phyloP scores from a whole-genome alignment of 2,329 filamentous ascomycete genomes.

The Macrophomina phaseolina region DNA sequence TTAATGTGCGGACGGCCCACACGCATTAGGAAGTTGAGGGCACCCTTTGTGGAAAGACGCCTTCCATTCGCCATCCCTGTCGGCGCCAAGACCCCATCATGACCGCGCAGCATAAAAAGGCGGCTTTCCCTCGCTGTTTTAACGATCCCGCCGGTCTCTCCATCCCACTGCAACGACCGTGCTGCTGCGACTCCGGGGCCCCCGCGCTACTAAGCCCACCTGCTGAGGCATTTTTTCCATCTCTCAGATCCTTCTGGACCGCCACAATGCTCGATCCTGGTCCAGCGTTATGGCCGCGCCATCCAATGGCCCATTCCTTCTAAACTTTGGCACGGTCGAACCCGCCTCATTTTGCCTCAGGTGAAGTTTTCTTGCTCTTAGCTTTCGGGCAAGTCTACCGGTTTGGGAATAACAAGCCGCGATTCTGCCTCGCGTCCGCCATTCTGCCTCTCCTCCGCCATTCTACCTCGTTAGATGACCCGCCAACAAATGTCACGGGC shows the following conservation, averaged over 20 bases:
- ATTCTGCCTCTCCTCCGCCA: background rate
- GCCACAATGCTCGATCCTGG: background rate
- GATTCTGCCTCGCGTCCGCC: background rate
- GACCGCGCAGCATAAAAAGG: no score
- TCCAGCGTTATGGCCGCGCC: background rate
- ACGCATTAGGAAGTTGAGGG: no score
- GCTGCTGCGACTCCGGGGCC: background rate
- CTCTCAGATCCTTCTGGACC: background rate
- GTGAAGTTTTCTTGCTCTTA: background rate
- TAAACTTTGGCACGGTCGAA: background rate
- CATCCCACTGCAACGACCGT: background rate
- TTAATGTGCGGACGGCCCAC: no score
- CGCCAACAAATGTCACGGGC: background rate
- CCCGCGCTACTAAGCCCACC: background rate
- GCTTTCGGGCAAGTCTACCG: background rate
- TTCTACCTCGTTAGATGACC: background rate
- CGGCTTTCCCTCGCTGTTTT: no score
- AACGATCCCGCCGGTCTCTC: background rate
- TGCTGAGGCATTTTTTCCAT: conserved; percentile 1
- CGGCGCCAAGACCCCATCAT: no score
- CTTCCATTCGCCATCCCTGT: no score
- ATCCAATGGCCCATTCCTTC: background rate
- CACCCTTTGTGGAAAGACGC: no score
- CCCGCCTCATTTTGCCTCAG: background rate
- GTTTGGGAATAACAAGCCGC: background rate